A percentile compares a stretch with the other conserved stretches of the same genome.
Conservation (phyloP, 1,139 yeast genomes). For the Taiozyma sp. region DNA sequence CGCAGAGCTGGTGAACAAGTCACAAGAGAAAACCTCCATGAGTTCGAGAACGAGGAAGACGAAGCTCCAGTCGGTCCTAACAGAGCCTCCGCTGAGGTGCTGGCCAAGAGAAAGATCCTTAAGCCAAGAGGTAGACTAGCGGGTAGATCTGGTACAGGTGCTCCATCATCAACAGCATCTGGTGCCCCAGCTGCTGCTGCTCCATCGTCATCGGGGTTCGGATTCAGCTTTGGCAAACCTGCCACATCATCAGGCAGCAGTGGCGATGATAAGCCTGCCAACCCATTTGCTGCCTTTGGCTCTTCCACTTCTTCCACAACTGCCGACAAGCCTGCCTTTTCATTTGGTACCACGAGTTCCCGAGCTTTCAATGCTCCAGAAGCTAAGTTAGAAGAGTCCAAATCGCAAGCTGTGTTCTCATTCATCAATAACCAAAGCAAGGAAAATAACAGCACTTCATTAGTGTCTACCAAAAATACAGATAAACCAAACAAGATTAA, state of each 20-base stretch:
- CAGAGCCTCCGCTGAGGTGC: constrained; percentile 53
- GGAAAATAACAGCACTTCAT: constrained; percentile 1
- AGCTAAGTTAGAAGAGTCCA: background rate
- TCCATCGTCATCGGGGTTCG: constrained; percentile 6
- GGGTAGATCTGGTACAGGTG: constrained; percentile 6
- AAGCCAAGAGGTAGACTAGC: constrained; percentile 42
- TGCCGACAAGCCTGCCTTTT: constrained; percentile 3
- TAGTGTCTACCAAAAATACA: constrained; percentile 10
- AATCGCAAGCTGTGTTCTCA: constrained; percentile 2
- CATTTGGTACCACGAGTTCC: constrained; percentile 8
- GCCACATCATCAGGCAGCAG: background rate
- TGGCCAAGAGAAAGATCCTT: constrained; percentile 65
- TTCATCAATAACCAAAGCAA: constrained; percentile 1
- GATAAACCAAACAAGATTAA: constrained; percentile 37
- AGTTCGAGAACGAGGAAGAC: constrained; percentile 31
- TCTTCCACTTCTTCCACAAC: background rate
- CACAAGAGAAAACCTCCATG: constrained; percentile 37
- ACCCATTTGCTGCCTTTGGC: constrained; percentile 9
- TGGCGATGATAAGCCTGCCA: constrained; percentile 15
- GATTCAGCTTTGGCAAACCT: constrained; percentile 8
- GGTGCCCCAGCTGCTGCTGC: background rate
- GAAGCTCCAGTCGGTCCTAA: constrained; percentile 30
- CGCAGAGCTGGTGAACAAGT: constrained; percentile 60
- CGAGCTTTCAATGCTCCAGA: constrained; percentile 4
- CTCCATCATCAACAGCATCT: constrained; percentile 1